Evolutionary conservation across 371 early-diverging fungal species (phyloP).

Genomic region (Blakeslea trispora): DNA sequence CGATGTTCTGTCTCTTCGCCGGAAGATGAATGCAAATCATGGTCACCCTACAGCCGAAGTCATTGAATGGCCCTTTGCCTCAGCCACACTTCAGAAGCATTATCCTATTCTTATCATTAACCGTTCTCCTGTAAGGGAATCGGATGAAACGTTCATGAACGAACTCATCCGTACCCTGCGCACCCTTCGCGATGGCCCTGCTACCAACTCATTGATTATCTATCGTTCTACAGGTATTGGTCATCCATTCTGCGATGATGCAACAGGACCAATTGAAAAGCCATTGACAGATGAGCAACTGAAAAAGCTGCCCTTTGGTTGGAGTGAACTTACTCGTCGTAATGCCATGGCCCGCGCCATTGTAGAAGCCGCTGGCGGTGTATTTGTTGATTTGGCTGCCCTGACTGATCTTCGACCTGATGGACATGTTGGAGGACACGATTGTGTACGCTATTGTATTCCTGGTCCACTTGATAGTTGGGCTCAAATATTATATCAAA

Average conservation of each 20-base stretch:
- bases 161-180: conserved; percentile 46
- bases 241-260: conserved; percentile 51
- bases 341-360: conserved; percentile 58
- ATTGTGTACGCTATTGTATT: conserved; percentile 64
- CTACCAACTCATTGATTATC: conserved; percentile 44
- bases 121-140: conserved; percentile 45
- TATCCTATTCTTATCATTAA: conserved; percentile 54
- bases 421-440: conserved; percentile 65
- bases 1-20: conserved; percentile 50
- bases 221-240: conserved; percentile 56
- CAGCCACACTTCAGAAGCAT: conserved; percentile 25
- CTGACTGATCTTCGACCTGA: conserved; percentile 57
- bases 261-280: conserved; percentile 35
- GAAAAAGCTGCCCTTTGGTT: conserved; percentile 46
- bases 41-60: conserved; percentile 40
- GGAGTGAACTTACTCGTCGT: conserved; percentile 56
- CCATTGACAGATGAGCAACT: conserved; percentile 34
- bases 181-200: conserved; percentile 33
- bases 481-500: conserved; percentile 54
- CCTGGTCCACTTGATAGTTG: conserved; percentile 66
- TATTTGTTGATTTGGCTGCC: conserved; percentile 57
- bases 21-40: conserved; percentile 25
- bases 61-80: conserved; percentile 54
- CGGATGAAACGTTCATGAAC: conserved; percentile 46
- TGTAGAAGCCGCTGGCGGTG: conserved; percentile 60